Percentiles rank a stretch among this genome's conserved stretches.
Conservation (phyloP, 257 asterid genomes). For the Solanum chiquidenum region DNA sequence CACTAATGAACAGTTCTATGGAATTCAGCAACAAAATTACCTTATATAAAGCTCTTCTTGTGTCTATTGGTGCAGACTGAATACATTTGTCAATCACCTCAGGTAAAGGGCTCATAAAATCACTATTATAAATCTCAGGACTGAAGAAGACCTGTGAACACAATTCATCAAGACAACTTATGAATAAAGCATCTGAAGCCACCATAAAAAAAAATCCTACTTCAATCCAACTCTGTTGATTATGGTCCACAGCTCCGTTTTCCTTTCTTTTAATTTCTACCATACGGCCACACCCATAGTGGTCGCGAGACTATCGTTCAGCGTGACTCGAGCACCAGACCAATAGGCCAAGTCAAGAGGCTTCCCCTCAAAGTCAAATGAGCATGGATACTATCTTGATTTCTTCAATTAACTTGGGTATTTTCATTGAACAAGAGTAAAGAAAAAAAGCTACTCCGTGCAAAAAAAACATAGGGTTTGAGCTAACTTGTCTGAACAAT, state of each 20-base stretch:
- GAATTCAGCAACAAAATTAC: constrained; percentile 16
- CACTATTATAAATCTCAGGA: constrained; percentile 74
- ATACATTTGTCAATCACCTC: constrained; percentile 87
- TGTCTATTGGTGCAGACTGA: constrained; percentile 97
- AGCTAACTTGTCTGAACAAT: background rate
- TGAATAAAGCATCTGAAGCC: background rate
- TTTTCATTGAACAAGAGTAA: background rate
- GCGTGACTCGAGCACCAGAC: background rate
- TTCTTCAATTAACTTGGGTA: background rate
- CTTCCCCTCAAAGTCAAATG: background rate
- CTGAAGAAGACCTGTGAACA: constrained; percentile 75
- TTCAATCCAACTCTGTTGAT: background rate
- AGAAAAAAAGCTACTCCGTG: background rate
- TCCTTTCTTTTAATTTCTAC: background rate
- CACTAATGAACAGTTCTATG: background rate
- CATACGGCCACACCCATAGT: background rate
- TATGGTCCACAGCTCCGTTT: background rate
- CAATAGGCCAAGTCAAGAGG: background rate
- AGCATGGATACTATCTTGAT: background rate
- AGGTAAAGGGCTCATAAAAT: constrained; percentile 76
- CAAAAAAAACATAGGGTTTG: background rate
- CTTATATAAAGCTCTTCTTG: constrained; percentile 95
- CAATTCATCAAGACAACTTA: background rate
- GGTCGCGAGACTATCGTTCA: background rate
- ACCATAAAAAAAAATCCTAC: background rate